phyloP scores from a whole-genome alignment of 805 yeast species.

The Saccharomycopsis microspora region DNA sequence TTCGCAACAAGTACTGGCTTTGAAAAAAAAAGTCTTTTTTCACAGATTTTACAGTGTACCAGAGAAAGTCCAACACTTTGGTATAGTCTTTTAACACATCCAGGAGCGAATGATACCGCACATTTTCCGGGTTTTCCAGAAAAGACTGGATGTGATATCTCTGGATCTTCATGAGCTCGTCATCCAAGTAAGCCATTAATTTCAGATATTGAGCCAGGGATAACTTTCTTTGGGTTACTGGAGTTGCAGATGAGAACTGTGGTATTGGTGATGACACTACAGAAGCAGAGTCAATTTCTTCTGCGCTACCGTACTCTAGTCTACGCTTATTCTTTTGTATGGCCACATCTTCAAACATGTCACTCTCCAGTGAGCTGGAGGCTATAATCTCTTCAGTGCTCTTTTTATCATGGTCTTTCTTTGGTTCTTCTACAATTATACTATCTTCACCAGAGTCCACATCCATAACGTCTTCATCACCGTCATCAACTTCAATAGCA shows the following conservation, averaged over 20 bases:
- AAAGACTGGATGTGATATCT: slow-evolving; percentile 37
- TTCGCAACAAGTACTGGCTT: slow-evolving; percentile 44
- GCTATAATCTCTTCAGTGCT: neutral
- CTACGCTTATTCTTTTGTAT: neutral
- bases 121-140: neutral
- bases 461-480: slow-evolving; percentile 1
- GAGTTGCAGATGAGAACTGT: neutral
- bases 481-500: neutral
- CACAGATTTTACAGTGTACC: slow-evolving; percentile 40
- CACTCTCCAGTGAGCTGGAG: neutral
- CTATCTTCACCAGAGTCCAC: slow-evolving; percentile 3
- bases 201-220: slow-evolving; percentile 16
- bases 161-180: slow-evolving; percentile 39
- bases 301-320: neutral
- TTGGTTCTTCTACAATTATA: neutral
- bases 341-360: too few relatives aligned
- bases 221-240: neutral
- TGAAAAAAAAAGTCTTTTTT: slow-evolving; percentile 36
- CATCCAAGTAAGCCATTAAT: slow-evolving; percentile 44
- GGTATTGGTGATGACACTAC: neutral
- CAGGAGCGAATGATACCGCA: slow-evolving; percentile 18
- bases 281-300: neutral
- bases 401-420: neutral
- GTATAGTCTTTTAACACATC: slow-evolving; percentile 35
- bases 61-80: slow-evolving; percentile 40